A percentile compares a stretch with the other conserved stretches of the same genome.
These are phyloP conservation scores for Candida freyschussii DNA, from an alignment of 1,139 yeast genomes.

Conservation along the genomic window DNA sequence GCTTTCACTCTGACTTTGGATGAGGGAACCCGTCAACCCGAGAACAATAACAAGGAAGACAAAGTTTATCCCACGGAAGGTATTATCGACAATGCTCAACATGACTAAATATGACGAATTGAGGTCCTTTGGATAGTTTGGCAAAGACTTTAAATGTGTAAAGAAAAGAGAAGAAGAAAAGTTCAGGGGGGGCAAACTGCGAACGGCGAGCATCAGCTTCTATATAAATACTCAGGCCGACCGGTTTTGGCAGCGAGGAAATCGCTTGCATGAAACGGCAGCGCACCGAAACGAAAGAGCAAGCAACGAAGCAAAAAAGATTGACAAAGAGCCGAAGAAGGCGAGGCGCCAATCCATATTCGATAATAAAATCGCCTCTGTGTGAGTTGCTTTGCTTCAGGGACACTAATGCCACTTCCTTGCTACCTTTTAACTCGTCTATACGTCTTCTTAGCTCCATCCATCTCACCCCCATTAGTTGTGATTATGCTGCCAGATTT, in stretches of 20 bases:
- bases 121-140: not conserved
- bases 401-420: not conserved
- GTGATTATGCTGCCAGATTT: constrained; percentile 9
- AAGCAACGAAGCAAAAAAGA: constrained; percentile 7
- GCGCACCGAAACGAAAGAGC: constrained; percentile 5
- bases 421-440: not conserved
- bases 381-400: too few species aligned
- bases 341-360: too few species aligned
- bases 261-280: constrained; percentile 10
- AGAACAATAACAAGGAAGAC: constrained; percentile 69
- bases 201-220: too few species aligned
- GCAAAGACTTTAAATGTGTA: not conserved
- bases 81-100: constrained; percentile 9
- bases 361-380: too few species aligned
- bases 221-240: constrained; percentile 3
- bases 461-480: not conserved
- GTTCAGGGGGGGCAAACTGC: constrained; percentile 7
- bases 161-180: constrained; percentile 1
- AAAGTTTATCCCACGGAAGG: constrained; percentile 48
- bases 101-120: constrained; percentile 1
- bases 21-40: constrained; percentile 82
- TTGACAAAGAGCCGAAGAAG: not conserved
- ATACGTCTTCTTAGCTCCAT: not conserved
- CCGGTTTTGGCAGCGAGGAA: constrained; percentile 8
- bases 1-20: constrained; percentile 55